Percentiles rank a stretch among this genome's conserved stretches.
Conservation (phyloP, 805 yeast genomes). For the Suhomyces faveliae region DNA sequence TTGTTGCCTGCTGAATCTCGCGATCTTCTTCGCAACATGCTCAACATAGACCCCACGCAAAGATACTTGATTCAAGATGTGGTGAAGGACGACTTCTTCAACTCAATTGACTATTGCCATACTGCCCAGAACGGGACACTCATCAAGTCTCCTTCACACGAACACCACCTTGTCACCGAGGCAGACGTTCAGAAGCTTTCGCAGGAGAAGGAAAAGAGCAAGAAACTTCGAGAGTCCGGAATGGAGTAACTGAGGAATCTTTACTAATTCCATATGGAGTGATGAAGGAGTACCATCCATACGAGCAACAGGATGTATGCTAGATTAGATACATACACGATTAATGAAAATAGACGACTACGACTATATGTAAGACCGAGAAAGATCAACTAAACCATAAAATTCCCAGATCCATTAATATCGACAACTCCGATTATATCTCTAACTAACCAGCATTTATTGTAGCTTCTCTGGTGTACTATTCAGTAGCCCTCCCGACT, state of each 20-base stretch:
- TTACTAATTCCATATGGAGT: too few relatives aligned
- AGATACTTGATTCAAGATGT: constrained; percentile 63
- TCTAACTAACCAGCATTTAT: too few relatives aligned
- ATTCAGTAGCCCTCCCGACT: too few relatives aligned
- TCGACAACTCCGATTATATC: too few relatives aligned
- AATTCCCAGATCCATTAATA: too few relatives aligned
- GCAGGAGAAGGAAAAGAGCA: constrained; percentile 25
- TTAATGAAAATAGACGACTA: too few relatives aligned
- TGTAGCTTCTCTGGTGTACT: too few relatives aligned
- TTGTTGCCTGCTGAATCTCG: constrained; percentile 70
- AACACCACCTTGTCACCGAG: constrained; percentile 68
- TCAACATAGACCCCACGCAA: constrained; percentile 54
- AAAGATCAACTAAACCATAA: too few relatives aligned
- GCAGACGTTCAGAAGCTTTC: constrained; percentile 49
- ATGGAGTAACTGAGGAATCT: constrained; percentile 2
- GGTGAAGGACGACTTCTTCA: constrained; percentile 55
- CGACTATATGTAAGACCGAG: too few relatives aligned
- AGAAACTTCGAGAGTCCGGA: constrained; percentile 11
- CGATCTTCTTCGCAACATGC: constrained; percentile 60
- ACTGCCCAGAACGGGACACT: constrained; percentile 19
- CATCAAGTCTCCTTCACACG: constrained; percentile 38
- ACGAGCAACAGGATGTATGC: too few relatives aligned
- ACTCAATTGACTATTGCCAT: constrained; percentile 55
- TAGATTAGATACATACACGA: too few relatives aligned
- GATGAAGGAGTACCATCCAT: too few relatives aligned